A percentile compares a stretch with the other conserved stretches of the same genome.
These are phyloP conservation scores for Teratosphaeria epicoccoides DNA, from an alignment of 2,329 filamentous ascomycete species.

Conservation along the genomic window DNA sequence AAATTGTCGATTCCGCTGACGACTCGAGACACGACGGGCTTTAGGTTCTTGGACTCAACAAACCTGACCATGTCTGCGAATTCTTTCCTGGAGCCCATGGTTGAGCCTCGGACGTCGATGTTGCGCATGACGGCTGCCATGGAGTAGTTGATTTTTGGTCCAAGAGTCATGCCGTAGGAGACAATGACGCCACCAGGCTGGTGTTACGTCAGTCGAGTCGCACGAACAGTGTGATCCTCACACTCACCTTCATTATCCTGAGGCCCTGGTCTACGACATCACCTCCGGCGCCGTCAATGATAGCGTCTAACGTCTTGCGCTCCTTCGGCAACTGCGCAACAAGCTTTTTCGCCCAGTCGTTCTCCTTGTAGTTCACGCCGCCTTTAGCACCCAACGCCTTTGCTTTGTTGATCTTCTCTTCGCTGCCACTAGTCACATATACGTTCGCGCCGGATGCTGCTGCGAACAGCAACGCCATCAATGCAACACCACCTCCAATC, in stretches of 20 bases:
- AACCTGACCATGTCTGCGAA: constrained; percentile 87
- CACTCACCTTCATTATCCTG: constrained; percentile 54
- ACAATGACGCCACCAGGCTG: constrained; percentile 69
- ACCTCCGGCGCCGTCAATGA: constrained; percentile 85
- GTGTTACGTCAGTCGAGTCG: constrained; percentile 5
- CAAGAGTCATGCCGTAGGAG: constrained; percentile 82
- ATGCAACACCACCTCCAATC: constrained; percentile 83
- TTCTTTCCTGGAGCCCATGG: constrained; percentile 84
- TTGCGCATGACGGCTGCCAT: constrained; percentile 82
- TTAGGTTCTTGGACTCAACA: constrained; percentile 61
- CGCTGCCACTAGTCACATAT: constrained; percentile 68
- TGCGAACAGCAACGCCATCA: constrained; percentile 71
- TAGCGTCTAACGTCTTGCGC: constrained; percentile 62
- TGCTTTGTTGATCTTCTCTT: constrained; percentile 66
- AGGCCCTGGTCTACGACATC: constrained; percentile 62
- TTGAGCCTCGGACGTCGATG: constrained; percentile 72
- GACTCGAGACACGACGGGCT: constrained; percentile 61
- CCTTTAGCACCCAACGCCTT: constrained; percentile 62
- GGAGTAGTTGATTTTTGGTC: constrained; percentile 73
- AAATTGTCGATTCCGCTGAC: constrained; percentile 64
- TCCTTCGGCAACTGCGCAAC: constrained; percentile 50
- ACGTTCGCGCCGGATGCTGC: constrained; percentile 63
- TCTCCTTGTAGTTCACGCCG: constrained; percentile 71
- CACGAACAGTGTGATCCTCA: background rate
- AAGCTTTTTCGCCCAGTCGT: constrained; percentile 73